A percentile compares a stretch with the other conserved stretches of the same genome.
phyloP scores from a whole-genome alignment of 495 filamentous ascomycete genomes.

The Penicillium angulare region DNA sequence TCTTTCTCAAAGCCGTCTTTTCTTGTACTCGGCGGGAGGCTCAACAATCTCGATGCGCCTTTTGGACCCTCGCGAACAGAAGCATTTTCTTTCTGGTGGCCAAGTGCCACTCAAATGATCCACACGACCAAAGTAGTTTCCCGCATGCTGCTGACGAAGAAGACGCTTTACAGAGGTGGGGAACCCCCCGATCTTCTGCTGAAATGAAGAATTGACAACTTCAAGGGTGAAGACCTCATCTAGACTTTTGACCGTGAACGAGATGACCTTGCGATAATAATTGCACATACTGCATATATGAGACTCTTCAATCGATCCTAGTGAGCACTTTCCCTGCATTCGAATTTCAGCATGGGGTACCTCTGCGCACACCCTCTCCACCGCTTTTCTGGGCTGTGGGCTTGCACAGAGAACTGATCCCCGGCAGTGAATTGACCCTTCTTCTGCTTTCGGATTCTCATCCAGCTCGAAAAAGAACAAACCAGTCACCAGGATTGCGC shows the following conservation, averaged over 20 bases:
- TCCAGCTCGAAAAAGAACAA: conserved; percentile 29
- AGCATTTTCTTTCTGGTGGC: conserved; percentile 10
- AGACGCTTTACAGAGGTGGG: conserved; percentile 15
- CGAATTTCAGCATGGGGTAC: conserved; percentile 10
- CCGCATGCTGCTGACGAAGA: conserved; percentile 15
- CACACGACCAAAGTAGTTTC: conserved; percentile 15
- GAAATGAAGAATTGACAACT: conserved; percentile 4
- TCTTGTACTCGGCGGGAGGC: no score
- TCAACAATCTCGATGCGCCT: no score
- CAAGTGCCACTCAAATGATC: conserved; percentile 13
- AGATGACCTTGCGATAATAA: conserved; percentile 19
- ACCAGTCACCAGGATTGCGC: conserved; percentile 12
- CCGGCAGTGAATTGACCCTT: conserved; percentile 13
- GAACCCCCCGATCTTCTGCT: conserved; percentile 18
- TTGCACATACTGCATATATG: conserved; percentile 15
- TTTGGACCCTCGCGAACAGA: no score
- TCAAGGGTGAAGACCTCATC: conserved; percentile 14
- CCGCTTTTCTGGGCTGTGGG: conserved; percentile 8
- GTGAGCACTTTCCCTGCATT: conserved; percentile 3
- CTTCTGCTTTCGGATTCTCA: conserved; percentile 1
- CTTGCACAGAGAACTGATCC: conserved; percentile 10
- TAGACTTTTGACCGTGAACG: conserved; percentile 14
- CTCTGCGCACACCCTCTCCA: conserved; percentile 10
- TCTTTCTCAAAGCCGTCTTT: no score
- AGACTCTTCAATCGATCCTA: conserved; percentile 11